Evolutionary conservation across 2,329 filamentous ascomycete genomes (phyloP), one percentile per base, ranked within the genome.

Genomic region (Diaporthe velutina): DNA sequence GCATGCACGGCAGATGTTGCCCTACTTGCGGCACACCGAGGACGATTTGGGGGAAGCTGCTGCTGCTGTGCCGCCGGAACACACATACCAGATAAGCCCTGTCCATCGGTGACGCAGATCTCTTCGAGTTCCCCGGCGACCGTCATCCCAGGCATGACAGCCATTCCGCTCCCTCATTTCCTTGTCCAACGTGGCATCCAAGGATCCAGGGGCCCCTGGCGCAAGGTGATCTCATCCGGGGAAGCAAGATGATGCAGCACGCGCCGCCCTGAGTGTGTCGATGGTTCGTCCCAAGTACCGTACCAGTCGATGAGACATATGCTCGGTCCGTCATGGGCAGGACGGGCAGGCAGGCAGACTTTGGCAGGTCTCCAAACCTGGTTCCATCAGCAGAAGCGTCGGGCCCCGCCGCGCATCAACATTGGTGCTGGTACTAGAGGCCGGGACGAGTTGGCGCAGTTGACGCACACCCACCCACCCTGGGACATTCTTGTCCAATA

Each of bases 111-210:
- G 25, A 48, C 40, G 60, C 60, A 64, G 25, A 64, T 48, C 38
- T 45, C 57, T 42, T 2, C 9, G 35, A n/a, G 5, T 17, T 25
- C 10, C 19, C 6, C 55, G 33, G 57, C 35, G 22, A 60, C 57
- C 35, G 22, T 40, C n/a, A 3, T 15, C 22, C 35, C 8, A 13
- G 28, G 22, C 28, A 25, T 64, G 28, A 48, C 40, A 30, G 42
- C 40, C 60, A 13, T 8, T 17, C 25, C 40, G 5, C 15, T 4
- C 13, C 12, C 3, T 25, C 22, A 52, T n/a, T 33, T 48, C 40
- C 40, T 48, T 48, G 60, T 66, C 40, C 28, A 48, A 66, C 40
- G 60, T 66, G 60, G 60, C 60, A 66, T 19, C 15, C 40, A 35
- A 17, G 61, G 42, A 17, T 50, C n/a, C 22, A n/a, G 12, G 8